A percentile compares a stretch with the other conserved stretches of the same genome.
phyloP scores from a whole-genome alignment of 1,284 basidiomycete species.

The Bjerkandera adusta region DNA sequence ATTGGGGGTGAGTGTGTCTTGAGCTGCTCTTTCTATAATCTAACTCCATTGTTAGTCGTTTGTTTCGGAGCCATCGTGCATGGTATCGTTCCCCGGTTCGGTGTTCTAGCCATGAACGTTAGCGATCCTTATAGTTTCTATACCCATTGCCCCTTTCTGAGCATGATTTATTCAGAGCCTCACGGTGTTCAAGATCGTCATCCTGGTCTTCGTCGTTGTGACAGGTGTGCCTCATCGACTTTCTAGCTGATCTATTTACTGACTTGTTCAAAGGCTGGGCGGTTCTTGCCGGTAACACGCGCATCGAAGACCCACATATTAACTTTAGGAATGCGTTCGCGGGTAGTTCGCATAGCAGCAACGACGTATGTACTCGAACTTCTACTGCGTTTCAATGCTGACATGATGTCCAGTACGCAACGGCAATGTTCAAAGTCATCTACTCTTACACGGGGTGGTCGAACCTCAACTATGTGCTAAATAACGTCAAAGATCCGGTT shows the following conservation, averaged over 20 bases:
- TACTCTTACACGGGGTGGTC: conserved; percentile 44
- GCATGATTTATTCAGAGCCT: conserved; percentile 33
- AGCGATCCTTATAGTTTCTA: not conserved
- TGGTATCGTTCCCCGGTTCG: conserved; percentile 25
- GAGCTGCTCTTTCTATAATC: not conserved
- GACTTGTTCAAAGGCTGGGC: conserved; percentile 36
- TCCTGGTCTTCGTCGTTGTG: conserved; percentile 53
- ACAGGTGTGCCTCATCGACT: conserved; percentile 32
- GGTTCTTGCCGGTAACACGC: conserved; percentile 42
- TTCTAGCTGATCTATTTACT: not conserved
- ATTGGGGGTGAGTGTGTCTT: conserved; percentile 40
- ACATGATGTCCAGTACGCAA: conserved; percentile 43
- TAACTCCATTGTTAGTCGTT: conserved; percentile 18
- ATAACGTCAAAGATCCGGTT: conserved; percentile 65
- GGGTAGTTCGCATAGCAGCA: conserved; percentile 62
- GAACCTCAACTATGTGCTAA: conserved; percentile 40
- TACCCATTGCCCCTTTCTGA: conserved; percentile 18
- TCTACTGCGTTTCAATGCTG: not conserved
- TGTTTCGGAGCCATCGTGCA: conserved; percentile 22
- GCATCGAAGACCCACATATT: conserved; percentile 41
- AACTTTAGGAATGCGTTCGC: conserved; percentile 46
- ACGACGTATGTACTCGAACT: conserved; percentile 43
- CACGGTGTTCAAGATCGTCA: conserved; percentile 60
- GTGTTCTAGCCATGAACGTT: conserved; percentile 30
- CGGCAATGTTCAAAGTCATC: conserved; percentile 58